These are phyloP conservation scores for Camellia lanceoleosa DNA, from an alignment of 148 eudicot genomes.

Conservation along the genomic window DNA sequence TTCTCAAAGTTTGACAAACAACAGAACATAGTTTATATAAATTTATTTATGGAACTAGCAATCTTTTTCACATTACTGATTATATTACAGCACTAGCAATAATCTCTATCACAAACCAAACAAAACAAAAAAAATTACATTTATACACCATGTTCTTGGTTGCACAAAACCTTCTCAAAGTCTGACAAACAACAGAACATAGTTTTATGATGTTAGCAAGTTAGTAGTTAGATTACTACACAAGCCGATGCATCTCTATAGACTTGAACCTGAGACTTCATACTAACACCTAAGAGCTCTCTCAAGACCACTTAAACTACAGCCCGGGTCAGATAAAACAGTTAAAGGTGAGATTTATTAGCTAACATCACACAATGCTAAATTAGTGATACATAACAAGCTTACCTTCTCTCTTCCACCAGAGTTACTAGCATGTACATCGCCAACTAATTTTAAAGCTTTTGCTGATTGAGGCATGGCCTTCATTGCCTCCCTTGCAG, in stretches of 20 bases:
- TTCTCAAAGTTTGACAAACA: constrained; percentile 5
- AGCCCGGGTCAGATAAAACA: not conserved
- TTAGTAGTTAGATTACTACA: too few species aligned
- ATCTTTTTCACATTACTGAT: not conserved
- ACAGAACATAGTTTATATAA: not conserved
- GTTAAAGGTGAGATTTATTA: not conserved
- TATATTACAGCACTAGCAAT: not conserved
- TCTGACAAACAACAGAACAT: not conserved
- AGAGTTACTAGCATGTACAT: constrained; percentile 89
- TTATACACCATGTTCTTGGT: not conserved
- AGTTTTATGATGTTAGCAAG: not conserved
- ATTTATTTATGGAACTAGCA: not conserved
- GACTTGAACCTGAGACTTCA: too few species aligned
- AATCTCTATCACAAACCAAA: not conserved
- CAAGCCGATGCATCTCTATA: too few species aligned
- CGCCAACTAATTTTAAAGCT: constrained; percentile 93
- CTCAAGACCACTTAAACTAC: too few species aligned
- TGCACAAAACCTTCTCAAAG: not conserved
- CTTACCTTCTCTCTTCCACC: constrained; percentile 88
- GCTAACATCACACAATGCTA: not conserved
- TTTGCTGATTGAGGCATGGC: constrained; percentile 95
- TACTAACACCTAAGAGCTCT: too few species aligned
- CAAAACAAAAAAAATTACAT: not conserved
- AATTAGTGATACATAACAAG: constrained; percentile 1
- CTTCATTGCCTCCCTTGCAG: constrained; percentile 97